Base-by-base conservation (phyloP, 192 early-diverging fungal species). In the Entomortierella chlamydospora region DNA sequence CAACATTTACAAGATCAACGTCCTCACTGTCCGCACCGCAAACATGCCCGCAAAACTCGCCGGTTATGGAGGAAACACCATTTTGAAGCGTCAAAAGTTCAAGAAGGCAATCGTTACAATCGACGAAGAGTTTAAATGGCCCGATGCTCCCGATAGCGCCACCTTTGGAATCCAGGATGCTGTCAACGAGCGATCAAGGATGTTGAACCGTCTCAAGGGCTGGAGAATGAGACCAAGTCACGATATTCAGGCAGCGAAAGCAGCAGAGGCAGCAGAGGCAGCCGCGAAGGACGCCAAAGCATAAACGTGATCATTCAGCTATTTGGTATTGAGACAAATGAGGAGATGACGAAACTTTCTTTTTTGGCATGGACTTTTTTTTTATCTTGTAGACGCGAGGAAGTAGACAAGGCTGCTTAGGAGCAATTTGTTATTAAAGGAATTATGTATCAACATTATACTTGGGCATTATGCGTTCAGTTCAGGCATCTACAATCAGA, bases 11-110 rank as follows among this genome's bases (percentile, higher is more conserved):
- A 86, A 90, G 55, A 85, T 97, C 30, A 87, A 85, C 41, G 87
- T 98, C 10, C 88, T 89, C 23, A 94, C 95, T 71, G 93, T 98
- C 17, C 92, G 96, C 60, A 98, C 96, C 10, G 90, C 94, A 84
- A 95, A 95, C 83, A 95, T 96, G 81, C 86, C 90, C 25, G 93
- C 93, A 55, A 73, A 87, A 72, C 30, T 68, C 64, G 82, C 74
- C 57, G 84, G 58, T 43, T 43, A 52, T 53, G 88, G 49, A 50
- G 83, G 68, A 56, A 81, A 58, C 64, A 64, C 70, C 37, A 58
- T 22, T 34, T 29, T 61, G 33, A 81, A 68, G 51, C 79, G 49
- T 57, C 83, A 63, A 42, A 84, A 72, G 45, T 90, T 84, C 70
- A 90, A 90, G 67, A 88, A 88, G 74, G 89, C 89, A 9, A 84